phyloP scores from a whole-genome alignment of 257 asterid species.

The Solanum acaule region DNA sequence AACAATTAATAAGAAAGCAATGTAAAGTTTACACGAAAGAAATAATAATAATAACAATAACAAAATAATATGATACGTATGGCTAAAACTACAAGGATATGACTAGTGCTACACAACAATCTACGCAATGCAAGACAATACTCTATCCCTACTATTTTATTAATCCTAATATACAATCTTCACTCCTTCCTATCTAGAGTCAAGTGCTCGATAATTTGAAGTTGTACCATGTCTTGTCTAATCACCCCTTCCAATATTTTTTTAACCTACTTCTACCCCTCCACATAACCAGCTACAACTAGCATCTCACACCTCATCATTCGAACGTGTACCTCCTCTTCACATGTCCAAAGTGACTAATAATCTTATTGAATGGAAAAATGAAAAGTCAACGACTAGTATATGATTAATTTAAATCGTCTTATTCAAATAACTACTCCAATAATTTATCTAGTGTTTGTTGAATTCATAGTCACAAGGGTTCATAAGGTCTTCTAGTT shows the following conservation, averaged over 20 bases:
- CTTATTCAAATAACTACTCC: not conserved
- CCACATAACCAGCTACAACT: not conserved
- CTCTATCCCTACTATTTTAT: too few relatives aligned
- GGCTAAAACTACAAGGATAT: not conserved
- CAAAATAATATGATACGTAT: too few relatives aligned
- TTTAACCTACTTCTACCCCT: not conserved
- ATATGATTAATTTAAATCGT: too few relatives aligned
- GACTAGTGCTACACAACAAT: not conserved
- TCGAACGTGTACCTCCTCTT: not conserved
- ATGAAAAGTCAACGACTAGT: not conserved
- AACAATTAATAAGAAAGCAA: too few relatives aligned
- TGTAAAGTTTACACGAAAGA: not conserved
- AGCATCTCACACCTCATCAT: not conserved
- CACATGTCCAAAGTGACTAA: not conserved
- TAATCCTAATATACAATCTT: too few relatives aligned
- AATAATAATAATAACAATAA: too few relatives aligned
- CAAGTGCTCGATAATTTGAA: rapidly evolving
- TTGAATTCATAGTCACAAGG: not conserved
- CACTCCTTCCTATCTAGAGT: not conserved
- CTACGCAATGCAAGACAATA: not conserved
- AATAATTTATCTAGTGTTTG: not conserved
- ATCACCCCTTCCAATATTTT: rapidly evolving
- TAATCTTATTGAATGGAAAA: too few relatives aligned
- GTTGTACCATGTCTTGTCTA: rapidly evolving
- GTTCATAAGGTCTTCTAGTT: not conserved